A percentile compares a stretch with the other conserved stretches of the same genome.
phyloP scores from a whole-genome alignment of 2,329 filamentous ascomycete genomes.

The Sporothrix pallida region DNA sequence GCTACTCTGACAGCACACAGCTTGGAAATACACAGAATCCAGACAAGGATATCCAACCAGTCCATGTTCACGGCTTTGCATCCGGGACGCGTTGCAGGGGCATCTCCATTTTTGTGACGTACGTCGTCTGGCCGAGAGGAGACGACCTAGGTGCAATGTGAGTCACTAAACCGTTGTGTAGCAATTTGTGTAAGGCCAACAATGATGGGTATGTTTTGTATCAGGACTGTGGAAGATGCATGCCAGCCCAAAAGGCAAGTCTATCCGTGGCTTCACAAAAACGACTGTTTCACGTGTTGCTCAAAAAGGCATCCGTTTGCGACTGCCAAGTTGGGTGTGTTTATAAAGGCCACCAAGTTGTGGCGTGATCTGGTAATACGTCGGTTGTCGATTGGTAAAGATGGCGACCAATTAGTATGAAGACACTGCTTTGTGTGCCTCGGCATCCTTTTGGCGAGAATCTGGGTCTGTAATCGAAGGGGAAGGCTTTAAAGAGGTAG shows the following conservation, averaged over 20 bases:
- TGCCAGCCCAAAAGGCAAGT: neutral
- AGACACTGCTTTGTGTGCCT: neutral
- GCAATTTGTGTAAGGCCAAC: neutral
- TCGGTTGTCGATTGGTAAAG: neutral
- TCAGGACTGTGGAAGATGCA: neutral
- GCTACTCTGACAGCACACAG: neutral
- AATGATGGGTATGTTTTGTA: neutral
- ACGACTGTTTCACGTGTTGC: neutral
- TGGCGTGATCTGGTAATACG: neutral
- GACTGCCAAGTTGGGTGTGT: neutral
- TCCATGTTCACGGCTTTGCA: constrained; percentile 1
- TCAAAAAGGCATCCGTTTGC: neutral
- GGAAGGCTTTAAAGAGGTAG: no score
- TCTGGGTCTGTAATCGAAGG: no score
- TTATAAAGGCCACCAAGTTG: neutral
- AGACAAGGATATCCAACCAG: constrained; percentile 1
- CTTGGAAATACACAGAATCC: neutral
- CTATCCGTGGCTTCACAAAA: no score
- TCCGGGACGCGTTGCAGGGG: neutral
- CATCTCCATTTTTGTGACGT: neutral
- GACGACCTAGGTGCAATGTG: neutral
- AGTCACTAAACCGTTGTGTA: neutral
- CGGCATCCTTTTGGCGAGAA: neutral
- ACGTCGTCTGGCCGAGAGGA: neutral
- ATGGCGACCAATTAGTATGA: neutral